Evolutionary conservation across 2,329 filamentous ascomycete species (phyloP), one percentile per base, ranked within the genome.

Genomic region (Coniochaeta prunicola): DNA sequence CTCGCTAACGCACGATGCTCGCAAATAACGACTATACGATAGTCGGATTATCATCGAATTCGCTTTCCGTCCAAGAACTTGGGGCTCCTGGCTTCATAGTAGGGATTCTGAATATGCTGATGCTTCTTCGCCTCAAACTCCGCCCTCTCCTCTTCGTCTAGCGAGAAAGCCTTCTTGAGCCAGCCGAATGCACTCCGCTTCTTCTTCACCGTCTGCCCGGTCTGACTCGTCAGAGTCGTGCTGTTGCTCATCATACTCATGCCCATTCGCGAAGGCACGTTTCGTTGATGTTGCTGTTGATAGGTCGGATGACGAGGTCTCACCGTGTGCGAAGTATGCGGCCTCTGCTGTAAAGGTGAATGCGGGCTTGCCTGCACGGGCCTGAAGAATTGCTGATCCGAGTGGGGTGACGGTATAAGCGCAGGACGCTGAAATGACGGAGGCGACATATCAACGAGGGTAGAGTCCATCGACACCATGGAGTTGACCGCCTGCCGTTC

Each of bases 131-230:
- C 78, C 67, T 87, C 83, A 62, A 85, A 88, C 10, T 79, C 78
- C 9, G 78, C 76, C 57, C 78, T 79, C 69, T 88, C 85, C 54
- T 87, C 83, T 24, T 88, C 85, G 61, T 86, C 84, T 28, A 88
- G 71, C 34, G 80, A 82, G 57, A 88, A 88, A 0, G 84, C 84
- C 72, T 88, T 87, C 70, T 87, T 87, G 59, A 88, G 70, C 85
- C 85, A 88, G 2, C 84, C 85, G 66, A 88, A 86, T 1, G 84
- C 83, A 64, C 85, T 87, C 62, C 83, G 80, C 75, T 87, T 87
- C 75, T 87, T 88, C 70, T 87, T 87, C 5, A 86, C 67, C 38
- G 66, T 66, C 10, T 77, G 73, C 58, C 66, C 57, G 58, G 66
- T 62, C 62, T 68, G 64, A 1, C 74, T 73, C 1, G 76, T 78